Evolutionary conservation across 1,284 basidiomycete genomes (phyloP).

Genomic region (Afroboletus lepidellus): DNA sequence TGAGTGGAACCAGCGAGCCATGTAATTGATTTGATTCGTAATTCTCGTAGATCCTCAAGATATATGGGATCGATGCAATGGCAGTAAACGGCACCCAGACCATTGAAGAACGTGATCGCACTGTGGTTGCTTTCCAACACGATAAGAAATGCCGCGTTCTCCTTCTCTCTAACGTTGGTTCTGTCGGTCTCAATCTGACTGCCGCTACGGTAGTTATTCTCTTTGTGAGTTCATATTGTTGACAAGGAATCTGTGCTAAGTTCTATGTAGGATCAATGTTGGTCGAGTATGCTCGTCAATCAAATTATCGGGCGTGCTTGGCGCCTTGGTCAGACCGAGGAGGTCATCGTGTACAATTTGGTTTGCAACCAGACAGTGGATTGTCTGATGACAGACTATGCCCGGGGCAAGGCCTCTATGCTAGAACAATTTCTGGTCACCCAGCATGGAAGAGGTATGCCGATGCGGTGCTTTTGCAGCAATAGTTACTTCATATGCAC

Average conservation of each 20-base stretch:
- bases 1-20: background rate
- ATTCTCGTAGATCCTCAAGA: background rate
- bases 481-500: background rate
- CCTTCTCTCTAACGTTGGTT: conserved; percentile 9
- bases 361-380: conserved; percentile 13
- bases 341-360: conserved; percentile 4
- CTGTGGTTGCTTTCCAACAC: background rate
- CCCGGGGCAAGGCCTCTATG: conserved; percentile 9
- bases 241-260: too few species aligned
- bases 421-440: conserved; percentile 8
- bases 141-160: conserved; percentile 1
- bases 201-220: conserved; percentile 12
- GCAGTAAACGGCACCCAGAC: conserved; percentile 9
- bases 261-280: conserved; percentile 8
- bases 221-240: conserved; percentile 12
- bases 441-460: background rate
- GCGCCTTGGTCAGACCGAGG: conserved; percentile 11
- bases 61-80: conserved; percentile 2
- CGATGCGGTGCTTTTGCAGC: background rate
- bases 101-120: background rate
- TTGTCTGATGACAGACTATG: conserved; percentile 13
- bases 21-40: background rate
- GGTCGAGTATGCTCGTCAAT: conserved; percentile 10
- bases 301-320: conserved; percentile 13
- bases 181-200: conserved; percentile 11